These are phyloP conservation scores for Fusarium mangiferae DNA, from an alignment of 2,329 filamentous ascomycete species.

Conservation along the genomic window DNA sequence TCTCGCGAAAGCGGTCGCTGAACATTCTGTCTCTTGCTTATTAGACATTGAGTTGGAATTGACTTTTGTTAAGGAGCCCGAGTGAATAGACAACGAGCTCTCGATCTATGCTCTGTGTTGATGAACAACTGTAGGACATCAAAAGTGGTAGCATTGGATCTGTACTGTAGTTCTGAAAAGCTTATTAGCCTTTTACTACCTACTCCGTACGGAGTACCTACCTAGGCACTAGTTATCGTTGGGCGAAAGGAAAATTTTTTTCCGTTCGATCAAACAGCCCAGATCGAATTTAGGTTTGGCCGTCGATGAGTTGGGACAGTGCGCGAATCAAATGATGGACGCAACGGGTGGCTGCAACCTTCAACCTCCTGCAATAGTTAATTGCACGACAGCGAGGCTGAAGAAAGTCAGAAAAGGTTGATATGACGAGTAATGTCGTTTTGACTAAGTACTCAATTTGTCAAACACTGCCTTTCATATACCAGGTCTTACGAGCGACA, in stretches of 20 bases:
- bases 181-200: not conserved
- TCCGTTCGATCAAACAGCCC: not conserved
- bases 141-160: not conserved
- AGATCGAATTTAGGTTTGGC: conserved; percentile 5
- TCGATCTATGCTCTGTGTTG: not conserved
- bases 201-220: not conserved
- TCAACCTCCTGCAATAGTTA: not conserved
- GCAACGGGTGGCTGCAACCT: conserved; percentile 16
- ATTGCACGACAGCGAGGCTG: not conserved
- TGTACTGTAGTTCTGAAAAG: not conserved
- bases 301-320: conserved; percentile 28
- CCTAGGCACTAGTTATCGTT: conserved; percentile 4
- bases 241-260: conserved; percentile 37
- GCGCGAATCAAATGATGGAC: conserved; percentile 3
- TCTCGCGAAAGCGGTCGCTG: not conserved
- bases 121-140: not conserved
- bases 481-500: not conserved
- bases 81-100: not conserved
- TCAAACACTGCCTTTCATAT: not conserved
- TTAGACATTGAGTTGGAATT: not conserved
- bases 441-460: conserved; percentile 9
- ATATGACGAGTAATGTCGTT: conserved; percentile 22
- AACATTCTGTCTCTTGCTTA: not conserved
- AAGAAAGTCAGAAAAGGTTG: not conserved
- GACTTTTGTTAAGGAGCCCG: not conserved